phyloP scores from a whole-genome alignment of 2,329 filamentous ascomycete species.

The Cladosporium sp. region DNA sequence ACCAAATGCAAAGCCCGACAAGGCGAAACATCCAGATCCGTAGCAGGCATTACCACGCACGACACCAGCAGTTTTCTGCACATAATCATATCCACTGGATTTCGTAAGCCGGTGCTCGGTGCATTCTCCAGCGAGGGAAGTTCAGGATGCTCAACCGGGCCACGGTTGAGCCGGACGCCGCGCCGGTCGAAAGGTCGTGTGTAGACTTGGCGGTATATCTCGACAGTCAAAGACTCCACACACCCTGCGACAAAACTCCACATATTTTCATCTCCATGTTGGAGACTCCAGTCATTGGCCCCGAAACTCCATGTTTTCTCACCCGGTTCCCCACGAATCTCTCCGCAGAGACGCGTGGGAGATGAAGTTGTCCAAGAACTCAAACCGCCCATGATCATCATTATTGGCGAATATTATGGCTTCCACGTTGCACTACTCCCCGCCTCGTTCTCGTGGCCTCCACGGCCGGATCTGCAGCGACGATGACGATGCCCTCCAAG shows the following conservation, averaged over 20 bases:
- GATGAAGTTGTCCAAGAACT: too few species aligned
- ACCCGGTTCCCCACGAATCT: not conserved
- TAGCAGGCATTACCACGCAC: too few species aligned
- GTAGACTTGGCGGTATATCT: not conserved
- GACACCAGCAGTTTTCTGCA: too few species aligned
- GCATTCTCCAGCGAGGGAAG: not conserved
- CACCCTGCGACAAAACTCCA: too few species aligned
- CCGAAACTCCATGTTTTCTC: not conserved
- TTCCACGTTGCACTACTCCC: too few species aligned
- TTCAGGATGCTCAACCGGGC: not conserved
- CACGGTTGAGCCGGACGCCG: conserved; percentile 1
- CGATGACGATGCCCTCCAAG: not conserved
- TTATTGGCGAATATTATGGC: too few species aligned
- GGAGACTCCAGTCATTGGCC: too few species aligned
- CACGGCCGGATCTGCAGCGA: not conserved
- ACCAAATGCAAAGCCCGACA: too few species aligned
- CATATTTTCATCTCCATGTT: conserved; percentile 3
- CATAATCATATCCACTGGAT: not conserved
- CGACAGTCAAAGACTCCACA: too few species aligned
- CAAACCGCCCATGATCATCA: too few species aligned
- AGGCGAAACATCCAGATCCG: too few species aligned
- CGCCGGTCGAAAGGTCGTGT: not conserved
- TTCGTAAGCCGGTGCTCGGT: not conserved
- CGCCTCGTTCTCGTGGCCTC: not conserved
- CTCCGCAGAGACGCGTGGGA: not conserved